These are phyloP conservation scores for Candida schatavii DNA, from an alignment of 805 yeast genomes.

Conservation along the genomic window DNA sequence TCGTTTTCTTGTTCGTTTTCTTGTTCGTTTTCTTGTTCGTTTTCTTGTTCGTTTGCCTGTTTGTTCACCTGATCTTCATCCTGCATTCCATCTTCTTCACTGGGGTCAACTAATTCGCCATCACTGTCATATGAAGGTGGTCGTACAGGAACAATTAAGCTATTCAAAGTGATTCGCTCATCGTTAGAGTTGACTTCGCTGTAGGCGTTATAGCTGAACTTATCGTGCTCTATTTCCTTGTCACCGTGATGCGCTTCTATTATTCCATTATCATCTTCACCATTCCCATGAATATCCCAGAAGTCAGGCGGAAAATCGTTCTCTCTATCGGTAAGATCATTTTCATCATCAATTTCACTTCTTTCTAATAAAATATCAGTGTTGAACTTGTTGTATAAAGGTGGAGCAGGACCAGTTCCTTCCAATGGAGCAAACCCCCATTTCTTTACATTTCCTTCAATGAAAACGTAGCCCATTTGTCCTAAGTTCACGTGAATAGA, in stretches of 20 bases:
- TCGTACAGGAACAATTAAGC: slow-evolving; percentile 28
- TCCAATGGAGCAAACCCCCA: slow-evolving; percentile 94
- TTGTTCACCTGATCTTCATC: background rate
- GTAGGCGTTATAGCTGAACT: slow-evolving; percentile 37
- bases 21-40: background rate
- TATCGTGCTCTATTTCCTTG: slow-evolving; percentile 21
- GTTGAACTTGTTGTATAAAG: slow-evolving; percentile 78
- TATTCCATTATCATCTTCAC: slow-evolving; percentile 7
- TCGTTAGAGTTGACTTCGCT: slow-evolving; percentile 36
- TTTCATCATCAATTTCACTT: slow-evolving; percentile 47
- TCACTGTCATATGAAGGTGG: slow-evolving; percentile 38
- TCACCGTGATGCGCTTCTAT: slow-evolving; percentile 1
- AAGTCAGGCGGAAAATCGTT: slow-evolving; percentile 57
- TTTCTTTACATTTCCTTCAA: slow-evolving; percentile 89
- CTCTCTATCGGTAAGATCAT: slow-evolving; percentile 42
- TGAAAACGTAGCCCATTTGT: slow-evolving; percentile 82
- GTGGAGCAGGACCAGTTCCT: slow-evolving; percentile 91
- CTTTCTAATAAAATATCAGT: slow-evolving; percentile 76
- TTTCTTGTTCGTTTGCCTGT: background rate
- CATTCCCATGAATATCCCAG: slow-evolving; percentile 36
- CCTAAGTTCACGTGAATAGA: slow-evolving; percentile 88
- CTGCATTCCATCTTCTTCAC: slow-evolving; percentile 3
- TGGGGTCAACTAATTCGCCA: background rate
- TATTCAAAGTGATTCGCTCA: slow-evolving; percentile 42
- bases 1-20: background rate